Base-by-base conservation (phyloP, 1,284 basidiomycete genomes). In the Amylostereum areolatum region DNA sequence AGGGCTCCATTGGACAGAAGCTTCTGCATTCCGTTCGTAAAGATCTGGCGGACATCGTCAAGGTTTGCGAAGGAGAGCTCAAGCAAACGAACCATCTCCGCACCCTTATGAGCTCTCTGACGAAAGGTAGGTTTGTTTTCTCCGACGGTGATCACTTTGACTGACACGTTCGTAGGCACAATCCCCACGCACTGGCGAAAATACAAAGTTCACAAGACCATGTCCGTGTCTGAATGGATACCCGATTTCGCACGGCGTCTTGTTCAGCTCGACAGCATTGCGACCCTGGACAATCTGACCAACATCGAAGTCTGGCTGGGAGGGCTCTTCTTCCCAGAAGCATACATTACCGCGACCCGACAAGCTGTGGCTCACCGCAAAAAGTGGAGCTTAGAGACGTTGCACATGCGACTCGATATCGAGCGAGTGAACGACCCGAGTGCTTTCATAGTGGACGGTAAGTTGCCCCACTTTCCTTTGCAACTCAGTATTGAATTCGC, bases 81-180 rank as follows among this genome's bases (percentile, higher is more conserved):
- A 97, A 96, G 73, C 95, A 96, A 68, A 97, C 94, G 1, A 97
- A 97, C 64, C 92, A 96, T 62, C 72, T 96, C 29, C 87, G 94
- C 36, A 83, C 80, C 3, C 73, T 97, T 34, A 87, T 96, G 81
- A 90, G 89, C 57, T 80, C 85, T 39, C 69, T 97, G 51, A 94
- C 86, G 11, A 95, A 95, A 74, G 92, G 93, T 85, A 56, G 52
- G 68, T 59, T 27, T 33, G 4, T 10, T 11, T 44, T 43, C 34
- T 45, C 12, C 34, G 49, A 28, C 28, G 27, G 31, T 41, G 30
- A 30, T 35, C 29, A 7, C 25, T n/a, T 9, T 28, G 49, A 29
- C 46, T 35, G 55, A 39, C 55, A 46, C 33, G 34, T 52, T 45
- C 34, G 1, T 57, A 93, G 91, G 89, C 40, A 90, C 89, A 2